A percentile compares a stretch with the other conserved stretches of the same genome.
phyloP scores from a whole-genome alignment of 2,329 filamentous ascomycete genomes.

The Emmonsia crescens region DNA sequence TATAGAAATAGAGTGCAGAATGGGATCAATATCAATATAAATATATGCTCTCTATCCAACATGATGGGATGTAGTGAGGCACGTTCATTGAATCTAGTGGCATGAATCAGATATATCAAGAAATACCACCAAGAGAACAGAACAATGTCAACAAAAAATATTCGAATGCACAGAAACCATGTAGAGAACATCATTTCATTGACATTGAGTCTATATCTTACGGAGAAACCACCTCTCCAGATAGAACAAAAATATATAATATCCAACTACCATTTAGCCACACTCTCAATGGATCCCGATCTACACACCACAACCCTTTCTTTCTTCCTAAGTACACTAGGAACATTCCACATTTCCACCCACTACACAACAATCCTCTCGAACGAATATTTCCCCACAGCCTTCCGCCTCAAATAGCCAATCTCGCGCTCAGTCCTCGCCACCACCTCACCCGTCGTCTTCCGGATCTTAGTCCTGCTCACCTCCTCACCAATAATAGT shows the following conservation, averaged over 20 bases:
- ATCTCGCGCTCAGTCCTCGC: constrained; percentile 61
- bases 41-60: neutral
- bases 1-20: too few species aligned
- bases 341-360: constrained; percentile 3
- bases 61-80: neutral
- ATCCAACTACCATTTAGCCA: neutral
- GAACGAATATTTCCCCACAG: constrained; percentile 70
- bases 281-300: neutral
- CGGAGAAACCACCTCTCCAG: neutral
- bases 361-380: constrained; percentile 60
- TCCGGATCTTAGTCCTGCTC: constrained; percentile 40
- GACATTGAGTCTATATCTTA: neutral
- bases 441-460: constrained; percentile 59
- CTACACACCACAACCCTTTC: neutral
- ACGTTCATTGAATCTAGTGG: neutral
- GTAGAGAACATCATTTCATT: neutral
- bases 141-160: neutral
- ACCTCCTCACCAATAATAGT: constrained; percentile 36
- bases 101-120: neutral
- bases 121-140: too few species aligned
- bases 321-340: neutral
- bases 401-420: constrained; percentile 66
- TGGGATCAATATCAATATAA: too few species aligned
- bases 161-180: neutral
- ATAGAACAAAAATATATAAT: neutral